These are phyloP conservation scores for Puccinia horiana DNA, from an alignment of 1,284 basidiomycete genomes.

Conservation along the genomic window DNA sequence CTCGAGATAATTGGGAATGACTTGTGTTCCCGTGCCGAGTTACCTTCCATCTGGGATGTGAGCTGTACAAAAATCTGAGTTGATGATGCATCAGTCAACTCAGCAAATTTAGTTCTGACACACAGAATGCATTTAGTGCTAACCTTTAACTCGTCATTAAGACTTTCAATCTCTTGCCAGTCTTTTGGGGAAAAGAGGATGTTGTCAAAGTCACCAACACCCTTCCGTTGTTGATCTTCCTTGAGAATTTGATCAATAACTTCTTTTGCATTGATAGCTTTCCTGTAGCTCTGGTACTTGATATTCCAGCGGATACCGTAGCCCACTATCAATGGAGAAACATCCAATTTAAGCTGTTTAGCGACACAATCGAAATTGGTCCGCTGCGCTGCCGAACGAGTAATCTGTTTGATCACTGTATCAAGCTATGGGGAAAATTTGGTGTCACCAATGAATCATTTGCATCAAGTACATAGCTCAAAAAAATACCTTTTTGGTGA, in stretches of 20 bases:
- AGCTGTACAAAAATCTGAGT: not conserved
- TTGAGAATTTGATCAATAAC: not conserved
- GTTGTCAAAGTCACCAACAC: not conserved
- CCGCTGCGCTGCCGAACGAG: not conserved
- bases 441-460: too few species aligned
- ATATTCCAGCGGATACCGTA: slow-evolving; percentile 14
- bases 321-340: not conserved
- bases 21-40: not conserved
- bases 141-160: not conserved
- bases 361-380: not conserved
- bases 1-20: not conserved
- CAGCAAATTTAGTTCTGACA: not conserved
- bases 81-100: not conserved
- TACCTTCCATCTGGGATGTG: not conserved
- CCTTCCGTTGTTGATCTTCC: not conserved
- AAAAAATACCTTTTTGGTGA: not conserved
- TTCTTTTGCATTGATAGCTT: not conserved
- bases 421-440: not conserved
- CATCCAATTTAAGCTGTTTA: not conserved
- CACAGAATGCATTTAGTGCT: not conserved
- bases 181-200: not conserved
- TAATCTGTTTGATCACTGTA: not conserved
- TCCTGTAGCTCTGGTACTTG: too few species aligned
- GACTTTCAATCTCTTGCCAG: not conserved
- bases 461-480: not conserved